phyloP scores from a whole-genome alignment of 805 yeast genomes.

The Cyberlindnera petersonii region DNA sequence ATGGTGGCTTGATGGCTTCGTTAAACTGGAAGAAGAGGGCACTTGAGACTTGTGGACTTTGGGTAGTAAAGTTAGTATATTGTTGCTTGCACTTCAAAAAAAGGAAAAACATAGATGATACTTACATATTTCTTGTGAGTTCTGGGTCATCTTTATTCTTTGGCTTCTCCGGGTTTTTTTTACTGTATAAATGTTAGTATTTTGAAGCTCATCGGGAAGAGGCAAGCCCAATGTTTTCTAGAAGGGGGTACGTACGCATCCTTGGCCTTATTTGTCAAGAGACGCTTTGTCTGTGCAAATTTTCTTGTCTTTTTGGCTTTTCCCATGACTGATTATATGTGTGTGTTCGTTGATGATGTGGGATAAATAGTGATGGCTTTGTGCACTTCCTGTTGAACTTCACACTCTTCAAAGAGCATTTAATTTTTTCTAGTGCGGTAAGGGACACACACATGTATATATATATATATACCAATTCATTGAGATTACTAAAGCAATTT shows the following conservation, averaged over 20 bases:
- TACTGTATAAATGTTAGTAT: too few species aligned
- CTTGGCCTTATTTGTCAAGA: slow-evolving; percentile 69
- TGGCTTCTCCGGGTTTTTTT: slow-evolving; percentile 39
- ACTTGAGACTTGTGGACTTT: slow-evolving; percentile 87
- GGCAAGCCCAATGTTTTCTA: too few species aligned
- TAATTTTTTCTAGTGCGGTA: slow-evolving; percentile 7
- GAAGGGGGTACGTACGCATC: slow-evolving; percentile 42
- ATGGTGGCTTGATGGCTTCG: slow-evolving; percentile 95
- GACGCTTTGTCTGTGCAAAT: slow-evolving; percentile 89
- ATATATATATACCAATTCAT: too few species aligned
- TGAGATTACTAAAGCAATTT: too few species aligned
- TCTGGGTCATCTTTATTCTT: slow-evolving; percentile 65
- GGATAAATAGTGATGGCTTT: too few species aligned
- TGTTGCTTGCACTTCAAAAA: background rate
- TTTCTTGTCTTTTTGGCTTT: slow-evolving; percentile 95
- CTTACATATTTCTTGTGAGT: slow-evolving; percentile 51
- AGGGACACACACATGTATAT: background rate
- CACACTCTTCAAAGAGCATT: background rate
- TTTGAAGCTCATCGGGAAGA: too few species aligned
- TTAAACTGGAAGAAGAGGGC: slow-evolving; percentile 94
- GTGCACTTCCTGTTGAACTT: background rate
- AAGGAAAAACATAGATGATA: background rate
- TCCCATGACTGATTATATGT: slow-evolving; percentile 55
- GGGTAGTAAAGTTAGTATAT: background rate
- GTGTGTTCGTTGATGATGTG: too few species aligned